These are phyloP conservation scores for Penicillium egyptiacum DNA, from an alignment of 495 filamentous ascomycete genomes.

Conservation along the genomic window DNA sequence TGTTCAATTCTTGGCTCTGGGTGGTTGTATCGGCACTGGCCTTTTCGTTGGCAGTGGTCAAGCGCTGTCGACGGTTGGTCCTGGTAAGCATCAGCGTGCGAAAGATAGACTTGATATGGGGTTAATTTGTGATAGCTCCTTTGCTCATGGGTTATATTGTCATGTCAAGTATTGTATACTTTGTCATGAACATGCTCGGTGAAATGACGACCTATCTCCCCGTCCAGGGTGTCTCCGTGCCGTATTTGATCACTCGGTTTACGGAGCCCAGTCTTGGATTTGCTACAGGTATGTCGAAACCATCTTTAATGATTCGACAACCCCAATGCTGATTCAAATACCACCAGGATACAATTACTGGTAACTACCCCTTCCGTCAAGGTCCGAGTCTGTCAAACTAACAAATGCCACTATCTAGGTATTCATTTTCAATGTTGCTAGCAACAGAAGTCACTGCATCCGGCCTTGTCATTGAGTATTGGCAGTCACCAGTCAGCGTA, in stretches of 20 bases:
- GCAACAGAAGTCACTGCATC: conserved; percentile 70
- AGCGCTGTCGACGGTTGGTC: conserved; percentile 61
- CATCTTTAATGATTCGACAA: not conserved
- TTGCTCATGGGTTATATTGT: conserved; percentile 63
- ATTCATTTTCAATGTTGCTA: conserved; percentile 55
- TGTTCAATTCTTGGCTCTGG: conserved; percentile 66
- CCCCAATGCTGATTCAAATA: conserved; percentile 36
- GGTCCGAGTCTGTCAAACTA: not conserved
- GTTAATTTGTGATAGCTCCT: conserved; percentile 53
- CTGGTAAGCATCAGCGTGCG: conserved; percentile 41
- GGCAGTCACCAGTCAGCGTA: conserved; percentile 50
- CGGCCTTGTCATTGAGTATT: conserved; percentile 68
- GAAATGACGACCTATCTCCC: conserved; percentile 78
- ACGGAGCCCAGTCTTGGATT: conserved; percentile 70
- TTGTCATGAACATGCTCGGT: conserved; percentile 55
- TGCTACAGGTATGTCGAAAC: conserved; percentile 54
- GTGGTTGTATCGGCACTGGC: conserved; percentile 74
- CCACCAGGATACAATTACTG: conserved; percentile 53
- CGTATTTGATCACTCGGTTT: conserved; percentile 69
- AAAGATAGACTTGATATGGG: not conserved
- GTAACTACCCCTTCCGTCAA: conserved; percentile 24
- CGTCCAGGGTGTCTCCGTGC: conserved; percentile 67
- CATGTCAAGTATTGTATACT: conserved; percentile 54
- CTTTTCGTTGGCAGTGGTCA: conserved; percentile 71
- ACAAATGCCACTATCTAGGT: conserved; percentile 38